Conservation (phyloP, 306 rosid species). For the Lupinus albus region DNA sequence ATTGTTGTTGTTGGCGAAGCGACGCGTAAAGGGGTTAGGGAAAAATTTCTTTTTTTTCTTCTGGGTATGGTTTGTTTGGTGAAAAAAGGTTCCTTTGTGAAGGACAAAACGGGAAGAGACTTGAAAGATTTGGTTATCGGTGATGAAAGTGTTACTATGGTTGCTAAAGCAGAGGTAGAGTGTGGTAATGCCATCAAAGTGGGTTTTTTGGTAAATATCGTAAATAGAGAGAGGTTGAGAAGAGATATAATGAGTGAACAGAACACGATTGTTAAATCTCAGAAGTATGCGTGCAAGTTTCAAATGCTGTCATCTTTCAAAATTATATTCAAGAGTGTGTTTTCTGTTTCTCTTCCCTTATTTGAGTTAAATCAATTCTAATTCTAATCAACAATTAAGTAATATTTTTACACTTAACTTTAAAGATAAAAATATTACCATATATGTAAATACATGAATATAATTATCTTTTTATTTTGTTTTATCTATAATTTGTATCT, state of each 20-base stretch:
- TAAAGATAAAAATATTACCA: too few relatives aligned
- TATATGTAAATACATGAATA: too few relatives aligned
- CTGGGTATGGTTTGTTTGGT: conserved; percentile 30
- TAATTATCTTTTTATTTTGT: too few relatives aligned
- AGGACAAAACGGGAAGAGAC: conserved; percentile 43
- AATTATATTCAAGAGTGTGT: conserved; percentile 26
- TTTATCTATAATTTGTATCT: too few relatives aligned
- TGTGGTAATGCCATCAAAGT: conserved; percentile 59
- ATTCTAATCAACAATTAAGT: too few relatives aligned
- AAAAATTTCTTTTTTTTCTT: conserved; percentile 37
- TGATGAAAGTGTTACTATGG: conserved; percentile 46
- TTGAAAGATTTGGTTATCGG: conserved; percentile 44
- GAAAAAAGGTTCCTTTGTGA: conserved; percentile 29
- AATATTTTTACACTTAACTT: too few relatives aligned
- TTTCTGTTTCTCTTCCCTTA: conserved; percentile 5
- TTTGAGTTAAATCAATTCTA: neutral
- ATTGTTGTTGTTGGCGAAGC: conserved; percentile 70
- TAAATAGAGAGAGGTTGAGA: neutral
- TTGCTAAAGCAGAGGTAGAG: conserved; percentile 56
- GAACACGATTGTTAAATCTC: conserved; percentile 14
- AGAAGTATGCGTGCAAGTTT: conserved; percentile 59
- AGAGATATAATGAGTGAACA: neutral
- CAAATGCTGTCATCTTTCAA: conserved; percentile 46
- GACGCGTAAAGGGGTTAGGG: conserved; percentile 52
- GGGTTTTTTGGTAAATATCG: neutral